Evolutionary conservation across 1,284 basidiomycete genomes (phyloP).

Genomic region (Phellopilus nigrolimitatus): DNA sequence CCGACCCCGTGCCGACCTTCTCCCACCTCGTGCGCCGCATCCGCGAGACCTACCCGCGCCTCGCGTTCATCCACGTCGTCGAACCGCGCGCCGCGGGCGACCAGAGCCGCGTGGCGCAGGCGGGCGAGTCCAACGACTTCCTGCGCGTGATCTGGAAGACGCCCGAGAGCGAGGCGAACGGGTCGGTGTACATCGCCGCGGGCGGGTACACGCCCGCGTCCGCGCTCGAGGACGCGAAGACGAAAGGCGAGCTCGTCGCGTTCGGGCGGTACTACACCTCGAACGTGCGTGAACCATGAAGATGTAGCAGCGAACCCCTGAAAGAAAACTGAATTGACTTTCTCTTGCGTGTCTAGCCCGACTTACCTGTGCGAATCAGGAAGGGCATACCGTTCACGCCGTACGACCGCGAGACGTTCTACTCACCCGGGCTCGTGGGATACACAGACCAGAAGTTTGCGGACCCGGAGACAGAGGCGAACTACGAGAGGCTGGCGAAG

Average conservation of each 20-base stretch:
- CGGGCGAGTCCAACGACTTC: constrained; percentile 28
- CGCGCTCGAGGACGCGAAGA: constrained; percentile 29
- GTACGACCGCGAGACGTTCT: too few species aligned
- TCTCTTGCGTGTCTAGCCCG: too few species aligned
- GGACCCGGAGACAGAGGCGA: too few species aligned
- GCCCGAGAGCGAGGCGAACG: too few species aligned
- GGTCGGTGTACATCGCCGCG: constrained; percentile 27
- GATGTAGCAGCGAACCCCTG: too few species aligned
- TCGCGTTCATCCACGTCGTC: constrained; percentile 57
- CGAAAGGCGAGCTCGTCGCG: constrained; percentile 34
- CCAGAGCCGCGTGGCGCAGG: constrained; percentile 7
- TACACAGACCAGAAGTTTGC: too few species aligned
- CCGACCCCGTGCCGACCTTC: constrained; percentile 39
- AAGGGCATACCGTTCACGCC: too few species aligned
- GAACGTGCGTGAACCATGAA: constrained; percentile 38
- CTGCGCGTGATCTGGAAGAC: too few species aligned
- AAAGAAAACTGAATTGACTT: too few species aligned
- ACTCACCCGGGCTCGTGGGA: too few species aligned
- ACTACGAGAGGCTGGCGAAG: too few species aligned
- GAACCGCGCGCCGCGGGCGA: constrained; percentile 29
- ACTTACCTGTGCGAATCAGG: too few species aligned
- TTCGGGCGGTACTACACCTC: constrained; percentile 47
- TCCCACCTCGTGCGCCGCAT: constrained; percentile 32
- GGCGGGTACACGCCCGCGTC: constrained; percentile 30
- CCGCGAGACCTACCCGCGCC: constrained; percentile 34